Conservation (phyloP, 2,329 filamentous ascomycete species). For the Aspergillus sojae region DNA sequence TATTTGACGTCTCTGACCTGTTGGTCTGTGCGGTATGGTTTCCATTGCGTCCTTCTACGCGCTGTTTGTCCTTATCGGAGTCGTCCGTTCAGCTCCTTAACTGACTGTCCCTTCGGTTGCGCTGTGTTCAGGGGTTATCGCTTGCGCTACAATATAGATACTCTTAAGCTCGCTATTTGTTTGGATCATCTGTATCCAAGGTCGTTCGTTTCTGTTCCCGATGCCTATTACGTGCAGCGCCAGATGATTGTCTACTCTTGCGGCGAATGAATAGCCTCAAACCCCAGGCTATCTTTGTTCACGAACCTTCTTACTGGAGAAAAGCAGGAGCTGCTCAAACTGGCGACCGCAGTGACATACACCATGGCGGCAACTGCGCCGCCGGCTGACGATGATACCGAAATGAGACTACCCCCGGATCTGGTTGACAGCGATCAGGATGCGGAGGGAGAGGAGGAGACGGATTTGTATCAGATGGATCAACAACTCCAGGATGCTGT, state of each 20-base stretch:
- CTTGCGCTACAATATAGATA: not conserved
- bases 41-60: conserved; percentile 25
- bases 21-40: conserved; percentile 18
- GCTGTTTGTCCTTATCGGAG: conserved; percentile 27
- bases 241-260: conserved; percentile 31
- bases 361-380: conserved; percentile 46
- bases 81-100: conserved; percentile 22
- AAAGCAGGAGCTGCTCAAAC: conserved; percentile 27
- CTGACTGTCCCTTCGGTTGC: conserved; percentile 17
- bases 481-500: conserved; percentile 43
- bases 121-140: conserved; percentile 7
- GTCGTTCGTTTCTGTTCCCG: conserved; percentile 22
- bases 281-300: conserved; percentile 23
- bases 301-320: conserved; percentile 11
- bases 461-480: conserved; percentile 44
- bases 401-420: conserved; percentile 35
- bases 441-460: conserved; percentile 49
- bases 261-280: conserved; percentile 32
- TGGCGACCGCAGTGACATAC: conserved; percentile 42
- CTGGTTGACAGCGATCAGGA: conserved; percentile 46
- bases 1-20: conserved; percentile 11
- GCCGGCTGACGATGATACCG: conserved; percentile 40
- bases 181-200: conserved; percentile 17
- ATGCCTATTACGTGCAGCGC: conserved; percentile 30
- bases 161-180: not conserved